A percentile compares a stretch with the other conserved stretches of the same genome.
Evolutionary conservation across 192 early-diverging fungal species (phyloP).

Genomic region (Coemansia sp.): DNA sequence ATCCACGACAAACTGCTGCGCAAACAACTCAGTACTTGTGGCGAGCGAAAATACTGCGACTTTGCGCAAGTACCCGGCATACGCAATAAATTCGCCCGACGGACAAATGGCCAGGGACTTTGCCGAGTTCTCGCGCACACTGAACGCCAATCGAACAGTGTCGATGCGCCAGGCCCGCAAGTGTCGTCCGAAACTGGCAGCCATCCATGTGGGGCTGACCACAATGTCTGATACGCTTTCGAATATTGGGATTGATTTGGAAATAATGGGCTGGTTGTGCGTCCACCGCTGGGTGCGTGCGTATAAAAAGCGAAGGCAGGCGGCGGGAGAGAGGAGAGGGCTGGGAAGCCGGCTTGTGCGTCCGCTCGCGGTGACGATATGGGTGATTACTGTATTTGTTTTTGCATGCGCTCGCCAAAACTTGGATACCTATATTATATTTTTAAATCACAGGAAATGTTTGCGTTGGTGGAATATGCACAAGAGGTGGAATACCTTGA

Average conservation of each 20-base stretch:
- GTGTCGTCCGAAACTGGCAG: conserved; percentile 16
- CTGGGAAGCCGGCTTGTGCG: background rate
- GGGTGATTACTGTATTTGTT: conserved; percentile 1
- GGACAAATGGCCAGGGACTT: conserved; percentile 24
- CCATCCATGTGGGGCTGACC: conserved; percentile 1
- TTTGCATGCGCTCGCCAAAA: conserved; percentile 11
- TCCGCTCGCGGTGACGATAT: background rate
- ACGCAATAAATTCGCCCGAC: background rate
- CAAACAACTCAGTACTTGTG: background rate
- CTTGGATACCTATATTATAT: conserved; percentile 3
- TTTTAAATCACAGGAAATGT: background rate
- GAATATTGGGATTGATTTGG: conserved; percentile 9
- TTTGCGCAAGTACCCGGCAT: conserved; percentile 17
- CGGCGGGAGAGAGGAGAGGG: background rate
- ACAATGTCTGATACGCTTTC: conserved; percentile 11
- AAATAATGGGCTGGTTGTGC: background rate
- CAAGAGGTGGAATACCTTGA: background rate
- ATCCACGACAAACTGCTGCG: background rate
- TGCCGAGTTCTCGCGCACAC: conserved; percentile 14
- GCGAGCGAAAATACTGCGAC: conserved; percentile 13
- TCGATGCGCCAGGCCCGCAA: conserved; percentile 16
- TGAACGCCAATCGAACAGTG: background rate
- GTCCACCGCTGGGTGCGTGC: conserved; percentile 19
- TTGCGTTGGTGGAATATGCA: background rate
- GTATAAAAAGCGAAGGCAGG: conserved; percentile 2